These are phyloP conservation scores for Aspergillus egyptiacus DNA, from an alignment of 495 filamentous ascomycete genomes.

Conservation along the genomic window DNA sequence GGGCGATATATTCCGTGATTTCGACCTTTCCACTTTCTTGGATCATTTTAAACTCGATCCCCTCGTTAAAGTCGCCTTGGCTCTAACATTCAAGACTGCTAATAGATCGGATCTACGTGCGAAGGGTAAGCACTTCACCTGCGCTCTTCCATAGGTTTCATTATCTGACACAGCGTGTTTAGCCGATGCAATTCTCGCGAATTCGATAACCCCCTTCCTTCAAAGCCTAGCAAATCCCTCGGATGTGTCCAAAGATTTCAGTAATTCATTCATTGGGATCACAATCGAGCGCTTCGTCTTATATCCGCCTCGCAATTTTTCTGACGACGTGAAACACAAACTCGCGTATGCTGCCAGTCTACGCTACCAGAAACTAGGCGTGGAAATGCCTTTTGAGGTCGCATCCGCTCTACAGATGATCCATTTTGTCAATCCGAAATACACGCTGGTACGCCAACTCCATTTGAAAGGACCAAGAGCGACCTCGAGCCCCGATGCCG, in stretches of 20 bases:
- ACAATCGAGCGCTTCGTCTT: constrained; percentile 78
- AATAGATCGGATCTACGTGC: constrained; percentile 72
- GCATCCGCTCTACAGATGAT: constrained; percentile 68
- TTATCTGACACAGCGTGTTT: constrained; percentile 24
- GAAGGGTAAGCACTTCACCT: constrained; percentile 59
- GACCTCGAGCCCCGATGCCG: constrained; percentile 48
- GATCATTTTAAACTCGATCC: constrained; percentile 90
- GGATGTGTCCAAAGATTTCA: constrained; percentile 56
- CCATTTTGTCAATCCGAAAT: constrained; percentile 58
- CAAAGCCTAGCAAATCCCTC: constrained; percentile 57
- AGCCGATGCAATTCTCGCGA: constrained; percentile 80
- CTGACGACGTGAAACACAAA: constrained; percentile 62
- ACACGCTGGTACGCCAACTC: constrained; percentile 68
- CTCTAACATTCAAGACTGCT: constrained; percentile 77
- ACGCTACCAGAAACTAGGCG: constrained; percentile 57
- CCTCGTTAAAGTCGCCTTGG: constrained; percentile 79
- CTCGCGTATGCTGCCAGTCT: constrained; percentile 59
- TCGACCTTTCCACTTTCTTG: constrained; percentile 87
- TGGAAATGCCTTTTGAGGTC: constrained; percentile 63
- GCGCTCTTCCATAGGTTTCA: not conserved
- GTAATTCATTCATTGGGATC: constrained; percentile 59
- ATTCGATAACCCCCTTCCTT: constrained; percentile 68
- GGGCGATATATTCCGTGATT: constrained; percentile 88
- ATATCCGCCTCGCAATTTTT: constrained; percentile 75
- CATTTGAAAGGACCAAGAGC: constrained; percentile 63